Conservation (phyloP, 805 yeast genomes). For the Priceomyces fermenticarens region DNA sequence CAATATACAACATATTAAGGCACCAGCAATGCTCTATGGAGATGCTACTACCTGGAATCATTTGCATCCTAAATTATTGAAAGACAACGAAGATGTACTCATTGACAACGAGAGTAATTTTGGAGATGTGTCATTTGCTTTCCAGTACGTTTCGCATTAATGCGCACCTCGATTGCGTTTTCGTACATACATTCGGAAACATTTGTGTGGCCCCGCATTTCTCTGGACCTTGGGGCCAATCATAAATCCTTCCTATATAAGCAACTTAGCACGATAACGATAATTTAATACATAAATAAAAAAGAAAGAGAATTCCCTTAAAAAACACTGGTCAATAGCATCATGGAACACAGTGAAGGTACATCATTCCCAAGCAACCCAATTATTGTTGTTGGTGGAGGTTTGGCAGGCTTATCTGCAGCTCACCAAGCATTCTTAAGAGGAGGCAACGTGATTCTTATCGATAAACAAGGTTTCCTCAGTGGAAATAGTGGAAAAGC, state of each 20-base stretch:
- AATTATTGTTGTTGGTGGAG: constrained; percentile 60
- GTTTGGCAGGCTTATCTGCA: constrained; percentile 61
- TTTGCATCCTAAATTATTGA: constrained; percentile 59
- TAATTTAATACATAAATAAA: neutral
- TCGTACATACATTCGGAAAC: neutral
- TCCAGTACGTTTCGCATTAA: constrained; percentile 87
- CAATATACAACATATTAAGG: constrained; percentile 52
- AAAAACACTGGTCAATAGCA: neutral
- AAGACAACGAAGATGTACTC: constrained; percentile 69
- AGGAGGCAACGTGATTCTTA: constrained; percentile 51
- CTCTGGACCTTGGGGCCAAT: constrained; percentile 1
- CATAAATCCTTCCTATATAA: constrained; percentile 1
- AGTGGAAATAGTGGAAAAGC: constrained; percentile 70
- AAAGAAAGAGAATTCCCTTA: too few species aligned
- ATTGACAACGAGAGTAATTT: constrained; percentile 69
- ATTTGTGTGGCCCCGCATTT: constrained; percentile 2
- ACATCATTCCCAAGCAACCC: constrained; percentile 27
- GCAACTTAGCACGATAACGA: neutral
- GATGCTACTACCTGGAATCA: constrained; percentile 99
- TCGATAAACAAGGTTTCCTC: constrained; percentile 59
- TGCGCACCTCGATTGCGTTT: neutral
- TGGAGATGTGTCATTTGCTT: constrained; percentile 77
- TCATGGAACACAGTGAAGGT: neutral
- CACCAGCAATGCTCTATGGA: constrained; percentile 92
- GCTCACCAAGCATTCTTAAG: constrained; percentile 54